phyloP scores from a whole-genome alignment of 306 rosid genomes.

The Ormosia emarginata region DNA sequence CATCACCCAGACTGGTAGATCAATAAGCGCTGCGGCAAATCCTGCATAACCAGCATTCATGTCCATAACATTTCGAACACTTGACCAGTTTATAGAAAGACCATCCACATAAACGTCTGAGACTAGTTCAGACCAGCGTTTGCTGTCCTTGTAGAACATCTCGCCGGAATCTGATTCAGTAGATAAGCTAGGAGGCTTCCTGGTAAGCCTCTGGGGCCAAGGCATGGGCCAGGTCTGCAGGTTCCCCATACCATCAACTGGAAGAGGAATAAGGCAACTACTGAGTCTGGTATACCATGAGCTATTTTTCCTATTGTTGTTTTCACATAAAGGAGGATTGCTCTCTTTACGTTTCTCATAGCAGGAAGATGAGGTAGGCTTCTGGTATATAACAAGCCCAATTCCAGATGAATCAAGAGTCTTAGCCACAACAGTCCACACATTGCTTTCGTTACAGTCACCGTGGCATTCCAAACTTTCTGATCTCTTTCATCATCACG shows the following conservation, averaged over 20 bases:
- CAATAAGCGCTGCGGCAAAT: slow-evolving; percentile 69
- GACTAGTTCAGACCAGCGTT: slow-evolving; percentile 59
- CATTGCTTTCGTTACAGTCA: slow-evolving; percentile 52
- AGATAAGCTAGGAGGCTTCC: slow-evolving; percentile 56
- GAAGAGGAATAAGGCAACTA: slow-evolving; percentile 57
- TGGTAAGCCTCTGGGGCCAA: slow-evolving; percentile 74
- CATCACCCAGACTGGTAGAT: slow-evolving; percentile 74
- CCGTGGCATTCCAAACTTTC: slow-evolving; percentile 75
- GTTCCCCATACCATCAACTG: slow-evolving; percentile 44
- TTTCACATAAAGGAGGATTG: slow-evolving; percentile 59
- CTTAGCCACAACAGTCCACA: slow-evolving; percentile 73
- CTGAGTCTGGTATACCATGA: slow-evolving; percentile 69
- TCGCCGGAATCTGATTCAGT: slow-evolving; percentile 27
- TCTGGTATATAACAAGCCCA: slow-evolving; percentile 82
- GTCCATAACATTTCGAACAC: slow-evolving; percentile 72
- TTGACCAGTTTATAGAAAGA: slow-evolving; percentile 59
- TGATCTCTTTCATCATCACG: slow-evolving; percentile 61
- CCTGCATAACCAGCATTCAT: slow-evolving; percentile 92
- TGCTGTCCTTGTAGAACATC: slow-evolving; percentile 49
- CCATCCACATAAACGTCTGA: slow-evolving; percentile 45
- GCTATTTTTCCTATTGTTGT: slow-evolving; percentile 33
- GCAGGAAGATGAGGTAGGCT: slow-evolving; percentile 65
- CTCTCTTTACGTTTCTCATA: slow-evolving; percentile 42
- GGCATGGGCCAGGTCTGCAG: slow-evolving; percentile 61
- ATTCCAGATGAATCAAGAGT: slow-evolving; percentile 62